Evolutionary conservation across 2,329 filamentous ascomycete genomes (phyloP), one percentile per base, ranked within the genome.

Genomic region (Hypoxylon sp.): DNA sequence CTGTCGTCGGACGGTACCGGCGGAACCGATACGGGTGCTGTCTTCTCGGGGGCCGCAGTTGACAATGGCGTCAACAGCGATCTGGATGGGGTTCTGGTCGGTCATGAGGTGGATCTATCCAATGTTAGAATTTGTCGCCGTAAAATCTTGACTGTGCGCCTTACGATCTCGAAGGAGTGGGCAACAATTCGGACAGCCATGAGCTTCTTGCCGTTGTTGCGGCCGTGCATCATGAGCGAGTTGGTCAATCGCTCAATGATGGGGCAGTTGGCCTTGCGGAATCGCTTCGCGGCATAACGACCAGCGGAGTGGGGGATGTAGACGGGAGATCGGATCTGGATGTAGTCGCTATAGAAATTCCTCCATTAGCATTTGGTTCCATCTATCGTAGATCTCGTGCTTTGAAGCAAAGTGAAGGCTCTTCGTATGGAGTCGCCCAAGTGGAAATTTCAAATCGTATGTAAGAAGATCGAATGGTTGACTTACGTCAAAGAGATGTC

Each of bases 131-230:
- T 68, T 63, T 65, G 50, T 54, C 37, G 44, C 33, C 56, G 44
- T 56, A 44, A 6, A 42, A 54, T 20, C 40, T 62, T 61, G 31
- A 33, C 31, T 44, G 65, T 66, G 58, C 59, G 56, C 74, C 93
- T 85, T 92, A 98, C 95, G 84, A 99, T 99, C 90, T 99, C 97
- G 87, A 99, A 99, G 80, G 95, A 86, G 90, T 99, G 96, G 79
- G 95, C 95, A 81, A 99, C 95, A 79, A 99, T 99, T 87, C 96
- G 94, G 85, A 98, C 95, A 83, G 96, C 97, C 95, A 97, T 98
- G 83, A 98, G 91, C 94, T 99, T 99, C 93, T 99, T 99, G 87
- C 96, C 96, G 93, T 98, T 99, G 93, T 99, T 99, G 88, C 96
- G 96, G 86, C 96, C 96, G 92, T 99, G 97, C 95, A 98, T 98